Base-by-base conservation (phyloP, 495 filamentous ascomycete genomes). In the Immersiella caudata region DNA sequence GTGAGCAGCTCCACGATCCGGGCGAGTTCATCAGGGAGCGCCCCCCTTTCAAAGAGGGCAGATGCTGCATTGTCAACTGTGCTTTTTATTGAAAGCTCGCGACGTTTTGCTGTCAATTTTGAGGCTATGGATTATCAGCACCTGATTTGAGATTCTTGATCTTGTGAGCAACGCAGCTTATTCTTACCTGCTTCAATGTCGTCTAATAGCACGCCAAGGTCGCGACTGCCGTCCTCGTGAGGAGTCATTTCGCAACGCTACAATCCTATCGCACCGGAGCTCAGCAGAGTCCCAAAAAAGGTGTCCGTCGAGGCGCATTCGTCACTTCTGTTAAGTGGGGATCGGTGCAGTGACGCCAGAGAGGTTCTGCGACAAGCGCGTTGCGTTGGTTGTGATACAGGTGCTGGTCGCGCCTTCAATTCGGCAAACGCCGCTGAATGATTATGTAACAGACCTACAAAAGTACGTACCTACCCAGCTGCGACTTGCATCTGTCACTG, bases 1-100 rank as follows among this genome's bases (percentile, higher is more conserved):
- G 90, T 90, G 59, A 93, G 74, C 52, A 94, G 77, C 62, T 90
- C 86, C 60, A 95, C 77, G 33, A 96, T 77, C 51, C 82, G 81
- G 62, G 83, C 76, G 60, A 97, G 82, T 50, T 83, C 81, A 16
- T 82, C 78, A 20, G 79, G 81, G 24, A 88, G 74, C 56, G 95
- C 83, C 25, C 93, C 93, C 64, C 83, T 77, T 66, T 90, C 85
- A 71, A 89, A 91, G 33, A 90, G 87, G 63, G 82, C 60, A 5
- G 77, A 74, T 52, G 77, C 78, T 7, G 86, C 69, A 46, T 67
- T 79, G 62, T 87, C 83, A 14, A 88, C 81, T 18, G 79, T 73
- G 49, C 75, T 73, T 60, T 80, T 84, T 63, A 86, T 75, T 68
- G 74, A 73, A 22, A 70, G 70, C 24, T 60, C 70, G 35, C 85